These are phyloP conservation scores for Collybia sordida DNA, from an alignment of 768 basidiomycete species.

Conservation along the genomic window DNA sequence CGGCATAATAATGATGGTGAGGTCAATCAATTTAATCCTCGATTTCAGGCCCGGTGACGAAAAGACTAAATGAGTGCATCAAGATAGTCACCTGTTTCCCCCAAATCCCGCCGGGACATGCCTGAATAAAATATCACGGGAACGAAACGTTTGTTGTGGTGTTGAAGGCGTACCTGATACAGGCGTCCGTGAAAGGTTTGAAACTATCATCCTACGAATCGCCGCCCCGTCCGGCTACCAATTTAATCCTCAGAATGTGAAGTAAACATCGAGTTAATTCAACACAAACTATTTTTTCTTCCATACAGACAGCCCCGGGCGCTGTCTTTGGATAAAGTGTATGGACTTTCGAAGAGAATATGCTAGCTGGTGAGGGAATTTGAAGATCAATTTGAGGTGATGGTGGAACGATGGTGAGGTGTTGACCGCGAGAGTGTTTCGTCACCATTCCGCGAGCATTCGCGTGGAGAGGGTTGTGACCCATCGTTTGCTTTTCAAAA, in stretches of 20 bases:
- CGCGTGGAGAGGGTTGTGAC: constrained; percentile 3
- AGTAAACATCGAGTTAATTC: background rate
- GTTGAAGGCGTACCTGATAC: constrained; percentile 9
- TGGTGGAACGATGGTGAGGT: constrained; percentile 17
- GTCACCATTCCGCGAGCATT: constrained; percentile 10
- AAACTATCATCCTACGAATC: constrained; percentile 36
- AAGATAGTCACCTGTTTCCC: constrained; percentile 19
- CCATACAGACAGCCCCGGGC: background rate
- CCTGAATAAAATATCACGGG: no score
- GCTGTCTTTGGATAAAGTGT: background rate
- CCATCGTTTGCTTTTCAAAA: constrained; percentile 26
- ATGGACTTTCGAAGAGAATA: constrained; percentile 4
- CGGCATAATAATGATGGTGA: background rate
- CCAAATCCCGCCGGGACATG: no score
- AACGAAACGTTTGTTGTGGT: no score
- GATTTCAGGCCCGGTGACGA: no score
- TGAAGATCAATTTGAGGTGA: constrained; percentile 12
- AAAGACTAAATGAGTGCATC: constrained; percentile 19
- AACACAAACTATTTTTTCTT: constrained; percentile 2
- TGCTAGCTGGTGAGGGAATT: constrained; percentile 4
- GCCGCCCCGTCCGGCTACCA: constrained; percentile 25
- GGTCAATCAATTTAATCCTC: background rate
- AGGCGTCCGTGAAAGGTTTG: constrained; percentile 23
- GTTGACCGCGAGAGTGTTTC: constrained; percentile 5
- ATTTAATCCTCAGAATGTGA: background rate